Conservation (phyloP, 129 eudicot species). For the Erigeron canadensis region DNA sequence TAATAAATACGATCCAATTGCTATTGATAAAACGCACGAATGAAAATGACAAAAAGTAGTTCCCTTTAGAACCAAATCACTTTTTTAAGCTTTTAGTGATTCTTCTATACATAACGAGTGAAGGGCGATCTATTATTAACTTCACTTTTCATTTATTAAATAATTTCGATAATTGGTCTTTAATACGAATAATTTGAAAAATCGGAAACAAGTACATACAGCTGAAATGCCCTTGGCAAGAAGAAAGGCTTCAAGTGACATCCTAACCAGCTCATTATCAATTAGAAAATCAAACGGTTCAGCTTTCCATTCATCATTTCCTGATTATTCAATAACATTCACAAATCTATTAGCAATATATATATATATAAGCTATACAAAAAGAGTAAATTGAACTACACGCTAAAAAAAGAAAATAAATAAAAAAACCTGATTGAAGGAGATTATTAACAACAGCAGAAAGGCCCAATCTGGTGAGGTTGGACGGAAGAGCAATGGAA, state of each 20-base stretch:
- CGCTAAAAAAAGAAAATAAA: neutral
- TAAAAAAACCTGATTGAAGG: constrained; percentile 49
- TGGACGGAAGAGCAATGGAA: constrained; percentile 67
- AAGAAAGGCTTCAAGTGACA: constrained; percentile 86
- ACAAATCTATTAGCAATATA: too few relatives aligned
- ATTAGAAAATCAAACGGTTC: constrained; percentile 89
- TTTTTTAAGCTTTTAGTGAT: neutral
- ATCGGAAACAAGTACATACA: constrained; percentile 37
- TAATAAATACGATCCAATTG: neutral
- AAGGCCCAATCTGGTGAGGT: constrained; percentile 76
- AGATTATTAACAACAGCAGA: constrained; percentile 75
- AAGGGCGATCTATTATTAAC: too few relatives aligned
- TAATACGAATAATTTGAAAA: too few relatives aligned
- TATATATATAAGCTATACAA: neutral
- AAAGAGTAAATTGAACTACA: neutral
- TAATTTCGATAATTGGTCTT: too few relatives aligned
- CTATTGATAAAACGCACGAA: neutral
- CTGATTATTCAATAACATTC: constrained; percentile 26
- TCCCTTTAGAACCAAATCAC: neutral
- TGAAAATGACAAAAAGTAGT: neutral
- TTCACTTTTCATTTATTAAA: too few relatives aligned
- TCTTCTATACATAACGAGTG: neutral
- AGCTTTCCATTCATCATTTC: constrained; percentile 59
- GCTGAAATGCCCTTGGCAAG: constrained; percentile 83
- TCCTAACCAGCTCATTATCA: constrained; percentile 71